These are phyloP conservation scores for Coemansia brasiliensis DNA, from an alignment of 192 early-diverging fungal genomes.

Conservation along the genomic window DNA sequence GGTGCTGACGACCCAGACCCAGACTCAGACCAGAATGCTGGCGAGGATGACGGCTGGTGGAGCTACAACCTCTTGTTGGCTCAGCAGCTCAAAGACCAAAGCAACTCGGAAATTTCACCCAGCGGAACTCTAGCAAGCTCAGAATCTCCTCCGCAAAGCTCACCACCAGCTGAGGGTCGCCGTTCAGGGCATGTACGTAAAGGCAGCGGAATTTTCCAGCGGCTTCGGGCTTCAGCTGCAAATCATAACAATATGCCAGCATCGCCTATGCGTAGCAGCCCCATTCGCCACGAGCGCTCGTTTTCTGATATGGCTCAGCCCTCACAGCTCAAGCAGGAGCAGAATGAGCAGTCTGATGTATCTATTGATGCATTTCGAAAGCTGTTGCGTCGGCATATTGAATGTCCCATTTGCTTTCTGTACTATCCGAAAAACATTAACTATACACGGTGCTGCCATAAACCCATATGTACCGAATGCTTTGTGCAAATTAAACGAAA, in stretches of 20 bases:
- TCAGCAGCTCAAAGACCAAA: conserved; percentile 10
- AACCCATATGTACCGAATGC: conserved; percentile 96
- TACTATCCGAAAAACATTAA: conserved; percentile 93
- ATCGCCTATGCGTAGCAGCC: too few species aligned
- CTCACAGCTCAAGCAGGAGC: conserved; percentile 8
- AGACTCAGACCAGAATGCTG: not conserved
- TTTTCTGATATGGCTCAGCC: not conserved
- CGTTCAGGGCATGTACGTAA: conserved; percentile 28
- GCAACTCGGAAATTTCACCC: not conserved
- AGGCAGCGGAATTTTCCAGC: conserved; percentile 49
- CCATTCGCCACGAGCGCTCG: conserved; percentile 1
- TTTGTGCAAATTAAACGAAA: conserved; percentile 94
- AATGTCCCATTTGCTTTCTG: conserved; percentile 95
- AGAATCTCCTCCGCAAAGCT: not conserved
- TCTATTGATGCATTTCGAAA: conserved; percentile 15
- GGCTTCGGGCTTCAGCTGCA: conserved; percentile 8
- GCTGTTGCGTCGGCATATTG: conserved; percentile 59
- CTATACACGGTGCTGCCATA: conserved; percentile 88
- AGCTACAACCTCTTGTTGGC: conserved; percentile 56
- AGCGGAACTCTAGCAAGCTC: not conserved
- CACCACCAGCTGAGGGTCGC: not conserved
- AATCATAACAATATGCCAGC: too few species aligned
- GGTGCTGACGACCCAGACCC: conserved; percentile 65
- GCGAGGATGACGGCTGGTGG: conserved; percentile 50
- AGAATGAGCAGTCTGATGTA: conserved; percentile 28